These are phyloP conservation scores for Blastobotrys robertii DNA, from an alignment of 805 yeast genomes.

Conservation along the genomic window DNA sequence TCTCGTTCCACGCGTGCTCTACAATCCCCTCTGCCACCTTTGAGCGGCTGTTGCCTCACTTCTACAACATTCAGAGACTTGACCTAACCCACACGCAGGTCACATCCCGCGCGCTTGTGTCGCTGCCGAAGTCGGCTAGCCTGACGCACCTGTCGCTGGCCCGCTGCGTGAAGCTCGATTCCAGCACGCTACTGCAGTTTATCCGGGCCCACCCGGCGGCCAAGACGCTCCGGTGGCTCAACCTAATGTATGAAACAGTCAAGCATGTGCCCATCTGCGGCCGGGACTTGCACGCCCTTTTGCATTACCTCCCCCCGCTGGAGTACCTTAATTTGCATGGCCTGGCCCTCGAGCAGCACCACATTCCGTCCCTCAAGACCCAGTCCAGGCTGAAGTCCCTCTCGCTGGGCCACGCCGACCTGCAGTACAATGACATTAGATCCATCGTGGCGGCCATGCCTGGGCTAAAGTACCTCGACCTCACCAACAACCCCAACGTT, in stretches of 20 bases:
- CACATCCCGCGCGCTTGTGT: constrained; percentile 48
- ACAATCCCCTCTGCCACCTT: constrained; percentile 54
- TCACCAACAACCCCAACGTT: constrained; percentile 52
- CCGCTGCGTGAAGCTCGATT: constrained; percentile 56
- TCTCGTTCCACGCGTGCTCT: constrained; percentile 85
- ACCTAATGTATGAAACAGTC: constrained; percentile 52
- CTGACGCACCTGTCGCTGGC: constrained; percentile 68
- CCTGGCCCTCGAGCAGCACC: constrained; percentile 39
- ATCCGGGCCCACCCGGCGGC: constrained; percentile 62
- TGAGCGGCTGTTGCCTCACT: constrained; percentile 45
- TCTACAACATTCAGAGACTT: constrained; percentile 49
- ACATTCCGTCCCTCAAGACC: constrained; percentile 25
- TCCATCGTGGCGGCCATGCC: constrained; percentile 18
- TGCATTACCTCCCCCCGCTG: constrained; percentile 33
- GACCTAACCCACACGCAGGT: constrained; percentile 79
- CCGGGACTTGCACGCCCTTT: constrained; percentile 41
- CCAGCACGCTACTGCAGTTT: constrained; percentile 61
- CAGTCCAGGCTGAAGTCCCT: constrained; percentile 20
- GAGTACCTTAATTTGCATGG: constrained; percentile 55
- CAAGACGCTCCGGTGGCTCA: constrained; percentile 53
- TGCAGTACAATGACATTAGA: constrained; percentile 20
- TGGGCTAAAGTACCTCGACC: constrained; percentile 47
- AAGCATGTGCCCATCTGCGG: constrained; percentile 46
- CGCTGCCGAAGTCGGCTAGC: constrained; percentile 46
- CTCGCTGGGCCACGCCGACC: constrained; percentile 24